phyloP scores from a whole-genome alignment of 2,329 filamentous ascomycete species.

The Fusarium buharicum region DNA sequence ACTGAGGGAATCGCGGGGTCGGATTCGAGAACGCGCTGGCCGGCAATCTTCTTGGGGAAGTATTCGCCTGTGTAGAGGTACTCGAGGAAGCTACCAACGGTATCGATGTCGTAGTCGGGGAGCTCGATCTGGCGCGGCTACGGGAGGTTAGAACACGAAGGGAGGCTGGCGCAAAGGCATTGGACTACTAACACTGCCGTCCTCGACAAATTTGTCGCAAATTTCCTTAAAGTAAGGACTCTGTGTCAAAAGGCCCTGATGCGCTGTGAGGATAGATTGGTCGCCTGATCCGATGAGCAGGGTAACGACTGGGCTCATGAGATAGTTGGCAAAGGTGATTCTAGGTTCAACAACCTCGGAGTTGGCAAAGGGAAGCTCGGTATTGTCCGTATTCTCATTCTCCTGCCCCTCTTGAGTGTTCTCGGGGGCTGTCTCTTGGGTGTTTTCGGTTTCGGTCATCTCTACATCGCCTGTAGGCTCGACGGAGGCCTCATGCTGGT shows the following conservation, averaged over 20 bases:
- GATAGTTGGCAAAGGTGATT: conserved; percentile 65
- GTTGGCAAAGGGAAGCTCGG: conserved; percentile 54
- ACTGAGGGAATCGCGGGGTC: conserved; percentile 72
- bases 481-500: conserved; percentile 36
- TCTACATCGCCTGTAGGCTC: conserved; percentile 53
- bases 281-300: conserved; percentile 72
- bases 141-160: conserved; percentile 1
- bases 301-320: conserved; percentile 75
- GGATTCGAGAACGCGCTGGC: conserved; percentile 73
- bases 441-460: conserved; percentile 49
- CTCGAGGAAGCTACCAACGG: conserved; percentile 55
- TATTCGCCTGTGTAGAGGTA: conserved; percentile 61
- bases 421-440: conserved; percentile 23
- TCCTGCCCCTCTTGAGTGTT: conserved; percentile 51
- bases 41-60: conserved; percentile 75
- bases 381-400: conserved; percentile 47
- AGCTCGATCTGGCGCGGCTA: conserved; percentile 75
- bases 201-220: conserved; percentile 69
- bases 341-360: conserved; percentile 51
- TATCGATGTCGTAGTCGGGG: conserved; percentile 49
- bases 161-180: not conserved
- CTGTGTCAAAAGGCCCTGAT: conserved; percentile 78
- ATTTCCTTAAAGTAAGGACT: conserved; percentile 79
- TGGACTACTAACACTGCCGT: conserved; percentile 65
- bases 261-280: conserved; percentile 75